phyloP scores from a whole-genome alignment of 108 stramenopile species.

The Ochromonas danica region DNA sequence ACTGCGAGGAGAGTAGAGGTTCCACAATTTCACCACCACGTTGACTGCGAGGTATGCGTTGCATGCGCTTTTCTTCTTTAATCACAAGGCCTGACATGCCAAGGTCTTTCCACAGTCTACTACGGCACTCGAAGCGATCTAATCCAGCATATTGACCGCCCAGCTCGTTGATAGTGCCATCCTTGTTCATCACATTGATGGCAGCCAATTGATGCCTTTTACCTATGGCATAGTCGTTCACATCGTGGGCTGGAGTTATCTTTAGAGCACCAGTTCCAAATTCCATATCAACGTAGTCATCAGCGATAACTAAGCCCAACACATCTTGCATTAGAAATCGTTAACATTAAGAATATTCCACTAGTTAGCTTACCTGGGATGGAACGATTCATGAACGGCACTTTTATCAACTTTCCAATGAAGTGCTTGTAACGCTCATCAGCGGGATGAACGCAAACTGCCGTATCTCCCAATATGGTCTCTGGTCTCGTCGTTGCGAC shows the following conservation, averaged over 20 bases:
- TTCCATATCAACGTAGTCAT: slow-evolving; percentile 91
- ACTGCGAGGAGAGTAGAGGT: slow-evolving; percentile 92
- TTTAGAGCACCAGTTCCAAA: slow-evolving; percentile 95
- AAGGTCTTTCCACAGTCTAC: slow-evolving; percentile 84
- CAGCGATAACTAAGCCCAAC: slow-evolving; percentile 84
- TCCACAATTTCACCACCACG: slow-evolving; percentile 99
- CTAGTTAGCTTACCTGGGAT: slow-evolving; percentile 29
- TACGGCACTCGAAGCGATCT: slow-evolving; percentile 87
- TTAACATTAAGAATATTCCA: neutral
- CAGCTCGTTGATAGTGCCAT: slow-evolving; percentile 66
- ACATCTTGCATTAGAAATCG: slow-evolving; percentile 5
- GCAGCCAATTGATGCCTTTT: slow-evolving; percentile 81
- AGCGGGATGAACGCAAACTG: slow-evolving; percentile 88
- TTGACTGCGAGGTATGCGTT: slow-evolving; percentile 89
- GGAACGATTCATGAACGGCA: slow-evolving; percentile 72
- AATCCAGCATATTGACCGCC: slow-evolving; percentile 77
- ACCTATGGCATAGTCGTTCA: slow-evolving; percentile 90
- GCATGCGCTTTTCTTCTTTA: slow-evolving; percentile 73
- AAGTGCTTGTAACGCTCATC: slow-evolving; percentile 85
- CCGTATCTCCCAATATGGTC: slow-evolving; percentile 91
- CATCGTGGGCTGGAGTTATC: slow-evolving; percentile 93
- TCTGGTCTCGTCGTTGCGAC: slow-evolving; percentile 91
- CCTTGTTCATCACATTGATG: slow-evolving; percentile 95
- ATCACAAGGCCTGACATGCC: slow-evolving; percentile 69
- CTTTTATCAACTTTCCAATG: slow-evolving; percentile 77